Evolutionary conservation across 2,329 filamentous ascomycete species (phyloP).

Genomic region (Trichothecium roseum): DNA sequence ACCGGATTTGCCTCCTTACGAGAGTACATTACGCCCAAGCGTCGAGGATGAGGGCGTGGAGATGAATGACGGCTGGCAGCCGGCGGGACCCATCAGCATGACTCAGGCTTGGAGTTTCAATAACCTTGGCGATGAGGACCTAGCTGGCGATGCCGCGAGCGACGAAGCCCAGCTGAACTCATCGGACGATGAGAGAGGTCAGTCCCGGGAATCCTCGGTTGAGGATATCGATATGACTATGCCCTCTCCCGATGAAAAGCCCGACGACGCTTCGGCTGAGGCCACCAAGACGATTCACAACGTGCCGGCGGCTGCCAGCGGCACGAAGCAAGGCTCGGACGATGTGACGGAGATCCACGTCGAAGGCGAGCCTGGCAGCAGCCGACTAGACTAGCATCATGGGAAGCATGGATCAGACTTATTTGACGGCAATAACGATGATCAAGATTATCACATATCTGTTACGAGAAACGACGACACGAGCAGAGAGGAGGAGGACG

Average conservation of each 20-base stretch:
- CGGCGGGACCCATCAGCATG: slow-evolving; percentile 18
- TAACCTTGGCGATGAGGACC: slow-evolving; percentile 22
- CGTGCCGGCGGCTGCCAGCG: slow-evolving; percentile 21
- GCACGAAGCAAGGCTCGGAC: slow-evolving; percentile 26
- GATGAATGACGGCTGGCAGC: slow-evolving; percentile 22
- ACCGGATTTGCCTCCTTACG: slow-evolving; percentile 22
- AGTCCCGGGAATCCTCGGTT: slow-evolving; percentile 1
- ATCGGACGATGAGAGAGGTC: slow-evolving; percentile 20
- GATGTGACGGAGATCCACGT: slow-evolving; percentile 40
- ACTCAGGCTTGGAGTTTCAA: slow-evolving; percentile 19
- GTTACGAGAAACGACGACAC: background rate
- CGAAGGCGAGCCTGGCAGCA: slow-evolving; percentile 25
- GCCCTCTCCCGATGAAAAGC: slow-evolving; percentile 1
- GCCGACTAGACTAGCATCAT: slow-evolving; percentile 11
- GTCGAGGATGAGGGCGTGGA: slow-evolving; percentile 40
- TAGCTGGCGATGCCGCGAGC: slow-evolving; percentile 23
- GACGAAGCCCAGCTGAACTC: slow-evolving; percentile 33
- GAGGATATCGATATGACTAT: slow-evolving; percentile 16
- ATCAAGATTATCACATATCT: background rate
- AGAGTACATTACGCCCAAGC: slow-evolving; percentile 25
- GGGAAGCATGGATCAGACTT: background rate
- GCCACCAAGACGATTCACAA: slow-evolving; percentile 22
- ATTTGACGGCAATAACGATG: background rate
- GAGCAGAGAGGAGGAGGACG: background rate
- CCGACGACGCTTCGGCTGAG: background rate